Percentiles rank a stretch among this genome's conserved stretches.
Evolutionary conservation across 805 yeast species (phyloP).

Genomic region (Spathaspora gorwiae): DNA sequence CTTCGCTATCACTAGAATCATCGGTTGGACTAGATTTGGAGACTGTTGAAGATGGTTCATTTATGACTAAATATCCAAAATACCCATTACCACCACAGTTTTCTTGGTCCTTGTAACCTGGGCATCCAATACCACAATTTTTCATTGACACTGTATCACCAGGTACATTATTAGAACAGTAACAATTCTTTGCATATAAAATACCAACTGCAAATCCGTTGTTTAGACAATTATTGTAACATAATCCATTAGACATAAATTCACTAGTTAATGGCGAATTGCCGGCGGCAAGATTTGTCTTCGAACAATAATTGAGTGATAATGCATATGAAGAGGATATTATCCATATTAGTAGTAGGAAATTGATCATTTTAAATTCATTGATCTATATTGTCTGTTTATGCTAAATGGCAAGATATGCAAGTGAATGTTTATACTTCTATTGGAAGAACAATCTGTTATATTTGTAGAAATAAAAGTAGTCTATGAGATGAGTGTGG

Average conservation of each 20-base stretch:
- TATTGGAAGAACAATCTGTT: no score
- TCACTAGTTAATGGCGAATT: neutral
- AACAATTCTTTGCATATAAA: constrained; percentile 48
- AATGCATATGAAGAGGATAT: neutral
- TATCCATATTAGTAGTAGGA: neutral
- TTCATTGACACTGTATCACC: constrained; percentile 27
- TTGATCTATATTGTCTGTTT: neutral
- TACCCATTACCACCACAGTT: constrained; percentile 40
- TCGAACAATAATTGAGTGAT: constrained; percentile 17
- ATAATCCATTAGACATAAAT: constrained; percentile 48
- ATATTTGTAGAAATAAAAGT: no score
- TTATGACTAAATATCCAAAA: constrained; percentile 51
- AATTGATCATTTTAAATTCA: neutral
- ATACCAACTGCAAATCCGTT: constrained; percentile 50
- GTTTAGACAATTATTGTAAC: constrained; percentile 41
- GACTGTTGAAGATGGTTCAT: constrained; percentile 13
- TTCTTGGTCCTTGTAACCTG: constrained; percentile 39
- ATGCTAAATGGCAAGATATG: no score
- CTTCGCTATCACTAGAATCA: neutral
- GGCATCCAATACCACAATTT: constrained; percentile 39
- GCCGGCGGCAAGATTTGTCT: constrained; percentile 16
- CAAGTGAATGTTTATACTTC: no score
- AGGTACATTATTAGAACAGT: constrained; percentile 59
- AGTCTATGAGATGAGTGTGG: no score
- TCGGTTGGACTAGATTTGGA: constrained; percentile 8